Percentiles rank a stretch among this genome's conserved stretches.
phyloP scores from a whole-genome alignment of 441 rosid genomes.

The Mallotus japonicus region DNA sequence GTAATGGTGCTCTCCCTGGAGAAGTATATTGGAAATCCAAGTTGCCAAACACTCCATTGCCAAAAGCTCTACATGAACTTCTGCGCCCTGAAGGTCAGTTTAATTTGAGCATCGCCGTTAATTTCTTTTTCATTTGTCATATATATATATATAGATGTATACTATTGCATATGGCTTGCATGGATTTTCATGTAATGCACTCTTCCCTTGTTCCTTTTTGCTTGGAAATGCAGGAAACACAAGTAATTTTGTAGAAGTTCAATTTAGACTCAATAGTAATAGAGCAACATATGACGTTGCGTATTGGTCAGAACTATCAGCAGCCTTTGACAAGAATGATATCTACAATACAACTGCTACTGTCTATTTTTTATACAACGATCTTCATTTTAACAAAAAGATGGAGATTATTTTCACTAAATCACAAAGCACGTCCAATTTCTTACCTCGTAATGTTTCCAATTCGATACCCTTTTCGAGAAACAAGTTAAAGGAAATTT shows the following conservation, averaged over 20 bases:
- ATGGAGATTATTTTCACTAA: not conserved
- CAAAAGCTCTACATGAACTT: not conserved
- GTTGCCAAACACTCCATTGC: conserved; percentile 11
- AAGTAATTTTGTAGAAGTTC: no score
- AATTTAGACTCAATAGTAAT: no score
- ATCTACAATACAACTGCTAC: not conserved
- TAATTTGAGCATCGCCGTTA: not conserved
- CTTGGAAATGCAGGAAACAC: no score
- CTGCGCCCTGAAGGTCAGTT: not conserved
- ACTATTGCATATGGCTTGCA: no score
- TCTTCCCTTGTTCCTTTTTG: no score
- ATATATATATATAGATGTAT: no score
- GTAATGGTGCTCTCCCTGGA: not conserved
- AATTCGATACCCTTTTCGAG: not conserved
- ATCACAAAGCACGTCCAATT: not conserved
- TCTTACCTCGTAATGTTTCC: not conserved
- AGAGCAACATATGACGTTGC: not conserved
- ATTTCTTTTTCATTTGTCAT: not conserved
- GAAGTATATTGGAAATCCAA: conserved; percentile 2
- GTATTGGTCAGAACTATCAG: not conserved
- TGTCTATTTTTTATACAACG: not conserved
- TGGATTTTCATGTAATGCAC: no score
- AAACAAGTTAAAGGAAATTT: not conserved
- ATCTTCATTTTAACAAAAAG: not conserved
- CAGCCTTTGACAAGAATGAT: not conserved